phyloP scores from a whole-genome alignment of 163 green algal species.

The Chloroidium sp. region DNA sequence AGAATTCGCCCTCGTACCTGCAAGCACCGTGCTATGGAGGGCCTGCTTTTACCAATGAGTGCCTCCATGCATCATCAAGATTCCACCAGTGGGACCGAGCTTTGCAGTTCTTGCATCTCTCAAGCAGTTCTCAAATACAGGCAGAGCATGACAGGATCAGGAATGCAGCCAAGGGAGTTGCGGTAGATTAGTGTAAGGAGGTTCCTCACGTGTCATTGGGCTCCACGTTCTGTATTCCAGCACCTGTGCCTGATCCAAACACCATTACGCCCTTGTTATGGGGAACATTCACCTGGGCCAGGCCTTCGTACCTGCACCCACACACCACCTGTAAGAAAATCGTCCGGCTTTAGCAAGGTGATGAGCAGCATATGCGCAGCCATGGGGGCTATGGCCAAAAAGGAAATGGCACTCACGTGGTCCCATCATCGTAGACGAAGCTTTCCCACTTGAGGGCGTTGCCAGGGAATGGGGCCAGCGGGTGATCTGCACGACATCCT shows the following conservation, averaged over 20 bases:
- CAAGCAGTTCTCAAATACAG: background rate
- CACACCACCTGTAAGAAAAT: background rate
- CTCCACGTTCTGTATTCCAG: conserved; percentile 58
- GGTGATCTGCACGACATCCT: conserved; percentile 39
- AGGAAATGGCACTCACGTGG: conserved; percentile 56
- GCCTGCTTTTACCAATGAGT: too few relatives aligned
- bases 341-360: background rate
- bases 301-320: conserved; percentile 75
- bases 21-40: background rate
- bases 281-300: conserved; percentile 62
- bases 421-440: conserved; percentile 83
- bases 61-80: too few relatives aligned
- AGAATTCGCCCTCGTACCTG: conserved; percentile 86
- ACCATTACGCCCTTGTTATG: conserved; percentile 78
- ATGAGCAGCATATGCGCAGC: background rate
- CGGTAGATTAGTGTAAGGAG: too few relatives aligned
- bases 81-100: too few relatives aligned
- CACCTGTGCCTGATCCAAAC: conserved; percentile 71
- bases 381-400: background rate
- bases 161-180: too few relatives aligned
- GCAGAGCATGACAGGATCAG: background rate
- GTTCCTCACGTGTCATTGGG: conserved; percentile 46
- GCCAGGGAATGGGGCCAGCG: conserved; percentile 77
- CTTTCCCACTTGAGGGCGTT: conserved; percentile 80
- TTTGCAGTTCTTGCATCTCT: too few relatives aligned